phyloP scores from a whole-genome alignment of 176 grass and related monocot genomes.

The Chloris gayana region DNA sequence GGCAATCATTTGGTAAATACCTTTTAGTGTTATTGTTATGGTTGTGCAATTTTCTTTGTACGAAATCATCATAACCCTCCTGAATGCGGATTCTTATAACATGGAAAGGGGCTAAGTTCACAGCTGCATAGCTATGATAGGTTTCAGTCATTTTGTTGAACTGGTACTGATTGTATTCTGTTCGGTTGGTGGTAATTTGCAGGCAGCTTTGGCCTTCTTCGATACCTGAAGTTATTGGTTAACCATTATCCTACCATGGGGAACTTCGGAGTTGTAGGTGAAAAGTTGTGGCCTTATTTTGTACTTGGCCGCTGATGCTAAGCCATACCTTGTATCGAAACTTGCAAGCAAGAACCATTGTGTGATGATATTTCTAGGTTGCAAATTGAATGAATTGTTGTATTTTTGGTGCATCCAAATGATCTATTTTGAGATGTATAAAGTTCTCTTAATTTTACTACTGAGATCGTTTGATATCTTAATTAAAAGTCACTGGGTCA shows the following conservation, averaged over 20 bases:
- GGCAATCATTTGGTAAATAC: neutral
- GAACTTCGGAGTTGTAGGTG: neutral
- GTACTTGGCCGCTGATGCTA: neutral
- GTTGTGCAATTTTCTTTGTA: neutral
- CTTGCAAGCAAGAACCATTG: constrained; percentile 12
- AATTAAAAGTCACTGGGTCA: neutral
- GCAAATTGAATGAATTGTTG: neutral
- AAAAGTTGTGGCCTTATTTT: neutral
- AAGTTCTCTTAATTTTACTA: constrained; percentile 1
- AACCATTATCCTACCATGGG: neutral
- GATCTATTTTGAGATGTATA: constrained; percentile 27
- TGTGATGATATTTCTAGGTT: neutral
- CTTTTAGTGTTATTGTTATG: neutral
- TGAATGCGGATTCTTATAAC: neutral
- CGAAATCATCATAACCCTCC: neutral
- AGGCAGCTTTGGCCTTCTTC: constrained; percentile 22
- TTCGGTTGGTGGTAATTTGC: constrained; percentile 5
- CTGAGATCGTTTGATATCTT: neutral
- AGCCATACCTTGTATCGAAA: constrained; percentile 1
- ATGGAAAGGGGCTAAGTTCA: neutral
- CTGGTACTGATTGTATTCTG: neutral
- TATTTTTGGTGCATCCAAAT: constrained; percentile 16
- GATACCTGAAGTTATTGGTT: constrained; percentile 10
- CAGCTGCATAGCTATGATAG: neutral
- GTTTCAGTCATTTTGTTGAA: neutral